Evolutionary conservation across 345 rosid genomes (phyloP).

Genomic region (Camelina sativa): DNA sequence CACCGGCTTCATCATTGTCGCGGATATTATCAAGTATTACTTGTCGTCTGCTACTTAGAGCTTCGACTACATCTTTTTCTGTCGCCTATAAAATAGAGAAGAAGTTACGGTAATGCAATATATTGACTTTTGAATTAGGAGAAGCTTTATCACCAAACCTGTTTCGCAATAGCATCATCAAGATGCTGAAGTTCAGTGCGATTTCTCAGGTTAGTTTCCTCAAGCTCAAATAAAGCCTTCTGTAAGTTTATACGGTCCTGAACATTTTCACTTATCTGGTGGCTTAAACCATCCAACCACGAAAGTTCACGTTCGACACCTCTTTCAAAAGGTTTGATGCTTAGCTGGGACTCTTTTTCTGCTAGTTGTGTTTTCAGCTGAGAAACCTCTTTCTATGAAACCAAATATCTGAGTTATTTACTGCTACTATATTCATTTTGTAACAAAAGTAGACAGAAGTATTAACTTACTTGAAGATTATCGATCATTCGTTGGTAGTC

Average conservation of each 20-base stretch:
- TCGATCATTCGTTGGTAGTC: constrained; percentile 98
- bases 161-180: constrained; percentile 82
- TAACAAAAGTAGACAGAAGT: background rate
- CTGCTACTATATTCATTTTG: background rate
- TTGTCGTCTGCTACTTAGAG: constrained; percentile 79
- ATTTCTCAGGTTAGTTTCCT: constrained; percentile 79
- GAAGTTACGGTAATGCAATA: constrained; percentile 26
- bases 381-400: constrained; percentile 73
- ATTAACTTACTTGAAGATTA: constrained; percentile 75
- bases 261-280: constrained; percentile 93
- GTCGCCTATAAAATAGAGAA: constrained; percentile 51
- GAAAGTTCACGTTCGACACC: constrained; percentile 87
- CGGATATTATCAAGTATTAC: constrained; percentile 94
- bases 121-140: background rate
- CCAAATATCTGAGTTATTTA: constrained; percentile 33
- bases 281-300: constrained; percentile 84
- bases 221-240: constrained; percentile 91
- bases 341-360: constrained; percentile 78
- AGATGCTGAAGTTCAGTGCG: constrained; percentile 83
- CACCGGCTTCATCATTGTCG: constrained; percentile 93
- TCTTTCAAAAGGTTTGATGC: constrained; percentile 72
- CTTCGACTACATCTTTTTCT: constrained; percentile 66
- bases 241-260: constrained; percentile 94
- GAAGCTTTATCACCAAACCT: constrained; percentile 52
- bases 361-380: constrained; percentile 83